Percentiles rank a stretch among this genome's conserved stretches.
Conservation (phyloP, 306 rosid genomes). For the Cicer pinnatifidum region DNA sequence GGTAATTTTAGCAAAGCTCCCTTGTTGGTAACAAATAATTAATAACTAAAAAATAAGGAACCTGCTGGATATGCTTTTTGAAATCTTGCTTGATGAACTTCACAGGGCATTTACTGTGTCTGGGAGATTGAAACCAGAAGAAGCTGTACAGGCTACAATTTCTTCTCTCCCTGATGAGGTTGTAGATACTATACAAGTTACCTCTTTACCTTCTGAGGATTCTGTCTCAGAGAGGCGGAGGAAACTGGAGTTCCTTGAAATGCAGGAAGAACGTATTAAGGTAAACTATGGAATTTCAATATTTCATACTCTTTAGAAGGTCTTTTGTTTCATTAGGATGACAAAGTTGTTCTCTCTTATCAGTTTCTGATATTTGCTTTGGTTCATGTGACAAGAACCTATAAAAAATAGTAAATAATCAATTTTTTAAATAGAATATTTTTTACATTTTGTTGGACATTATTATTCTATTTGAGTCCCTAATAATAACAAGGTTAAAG, state of each 20-base stretch:
- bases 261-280: conserved; percentile 96
- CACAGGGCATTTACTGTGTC: conserved; percentile 85
- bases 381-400: conserved; percentile 20
- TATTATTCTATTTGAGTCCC: conserved; percentile 35
- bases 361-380: conserved; percentile 39
- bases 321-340: conserved; percentile 42
- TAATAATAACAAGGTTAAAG: conserved; percentile 18
- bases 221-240: conserved; percentile 91
- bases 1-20: conserved; percentile 56
- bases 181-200: conserved; percentile 87
- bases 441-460: not conserved
- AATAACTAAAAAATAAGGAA: not conserved
- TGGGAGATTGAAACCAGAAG: conserved; percentile 84
- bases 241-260: conserved; percentile 88
- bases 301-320: conserved; percentile 1
- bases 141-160: conserved; percentile 83
- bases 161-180: conserved; percentile 98
- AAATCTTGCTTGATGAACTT: conserved; percentile 39
- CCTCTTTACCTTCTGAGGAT: conserved; percentile 88
- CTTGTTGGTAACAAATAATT: not conserved
- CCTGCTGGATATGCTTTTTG: conserved; percentile 39
- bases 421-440: conserved; percentile 1
- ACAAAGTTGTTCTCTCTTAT: conserved; percentile 33
- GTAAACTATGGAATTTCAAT: conserved; percentile 48
- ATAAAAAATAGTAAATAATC: conserved; percentile 12